Conservation (phyloP, 768 basidiomycete genomes). For the Naganishia randhawae region DNA sequence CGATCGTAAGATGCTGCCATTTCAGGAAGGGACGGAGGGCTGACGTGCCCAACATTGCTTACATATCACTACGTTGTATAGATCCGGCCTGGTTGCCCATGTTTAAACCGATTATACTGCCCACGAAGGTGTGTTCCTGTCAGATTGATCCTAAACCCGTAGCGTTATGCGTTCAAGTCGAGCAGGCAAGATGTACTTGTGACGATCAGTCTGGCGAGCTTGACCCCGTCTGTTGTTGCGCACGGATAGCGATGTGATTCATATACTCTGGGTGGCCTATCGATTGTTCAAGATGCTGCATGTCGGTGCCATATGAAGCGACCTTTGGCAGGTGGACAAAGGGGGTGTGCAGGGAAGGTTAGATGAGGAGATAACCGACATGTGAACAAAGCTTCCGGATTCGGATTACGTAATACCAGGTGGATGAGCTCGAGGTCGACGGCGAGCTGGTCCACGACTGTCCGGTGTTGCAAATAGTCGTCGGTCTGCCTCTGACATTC, state of each 20-base stretch:
- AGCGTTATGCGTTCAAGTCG: neutral
- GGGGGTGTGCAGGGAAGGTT: neutral
- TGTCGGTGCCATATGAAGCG: neutral
- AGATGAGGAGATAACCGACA: neutral
- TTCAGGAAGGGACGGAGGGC: neutral
- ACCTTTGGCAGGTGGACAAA: neutral
- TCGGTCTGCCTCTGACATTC: too few relatives aligned
- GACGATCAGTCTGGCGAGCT: neutral
- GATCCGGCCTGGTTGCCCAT: neutral
- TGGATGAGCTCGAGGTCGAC: too few relatives aligned
- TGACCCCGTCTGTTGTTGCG: neutral
- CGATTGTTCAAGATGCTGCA: neutral
- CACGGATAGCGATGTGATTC: neutral
- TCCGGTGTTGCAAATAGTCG: too few relatives aligned
- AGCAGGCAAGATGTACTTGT: neutral
- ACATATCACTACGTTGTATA: neutral
- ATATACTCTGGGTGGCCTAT: neutral
- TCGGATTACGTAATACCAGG: neutral
- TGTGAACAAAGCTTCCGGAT: neutral
- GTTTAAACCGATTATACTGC: neutral
- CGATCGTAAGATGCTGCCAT: neutral
- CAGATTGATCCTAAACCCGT: too few relatives aligned
- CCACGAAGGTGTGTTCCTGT: neutral
- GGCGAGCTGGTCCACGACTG: too few relatives aligned
- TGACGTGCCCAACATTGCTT: neutral